Evolutionary conservation across 345 rosid species (phyloP), one percentile per base, ranked within the genome.

Genomic region (Carallia pectinifolia): DNA sequence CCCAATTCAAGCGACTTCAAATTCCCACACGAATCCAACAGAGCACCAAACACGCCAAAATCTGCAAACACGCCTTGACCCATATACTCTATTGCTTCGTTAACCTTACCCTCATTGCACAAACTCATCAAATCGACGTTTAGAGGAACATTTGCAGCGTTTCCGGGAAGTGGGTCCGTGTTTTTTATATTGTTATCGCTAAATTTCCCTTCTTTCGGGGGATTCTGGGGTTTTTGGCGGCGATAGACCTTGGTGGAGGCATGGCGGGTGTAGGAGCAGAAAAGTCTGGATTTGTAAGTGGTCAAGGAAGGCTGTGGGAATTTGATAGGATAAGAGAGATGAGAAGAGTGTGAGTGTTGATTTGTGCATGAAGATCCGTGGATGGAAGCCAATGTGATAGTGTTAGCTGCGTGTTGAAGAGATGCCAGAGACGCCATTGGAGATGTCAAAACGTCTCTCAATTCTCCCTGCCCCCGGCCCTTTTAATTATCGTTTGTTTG

Each of bases 51-150:
- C 64, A 69, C 84, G 37, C 62, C 79, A 68, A 61, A 71, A 67
- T 76, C 83, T 31, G 82, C 85, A 29, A 29, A 47, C 29, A 54
- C 76, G 10, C 87, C 85, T 4, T 27, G 74, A 61, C 68, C 67
- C 66, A 85, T 58, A 63, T 0, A 69, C 64, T 69, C 84, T 54
- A 80, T 54, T 17, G 72, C 88, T 62, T 82, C 88, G 54, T 77
- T 76, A 29, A 84, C 60, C 74, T 78, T 85, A 0, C 89, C 89
- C 56, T 88, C 85, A 37, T 64, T 17, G 79, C 86, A 74, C 74
- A 85, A 62, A 27, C 74, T 67, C 69, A 72, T 53, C 67, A 88
- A 77, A 74, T 87, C 81, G 58, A 80, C 65, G 53, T 34, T 50
- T 16, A 62, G 34, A 48, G 17, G 60, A 13, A 62, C 64, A 7